Evolutionary conservation across 1,284 basidiomycete genomes (phyloP).

Genomic region (Gastroboletus turbinatus): DNA sequence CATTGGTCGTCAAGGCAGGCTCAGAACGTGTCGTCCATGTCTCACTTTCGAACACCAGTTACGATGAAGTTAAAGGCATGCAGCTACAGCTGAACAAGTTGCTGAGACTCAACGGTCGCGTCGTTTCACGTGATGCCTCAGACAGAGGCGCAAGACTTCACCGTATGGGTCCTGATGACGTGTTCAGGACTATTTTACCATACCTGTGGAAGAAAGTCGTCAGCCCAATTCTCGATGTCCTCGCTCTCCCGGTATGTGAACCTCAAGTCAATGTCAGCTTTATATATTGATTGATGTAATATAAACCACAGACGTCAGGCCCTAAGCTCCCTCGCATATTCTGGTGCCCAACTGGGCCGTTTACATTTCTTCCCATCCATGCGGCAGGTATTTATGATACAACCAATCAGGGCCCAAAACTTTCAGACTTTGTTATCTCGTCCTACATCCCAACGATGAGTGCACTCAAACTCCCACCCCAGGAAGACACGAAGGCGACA

Average conservation of each 20-base stretch:
- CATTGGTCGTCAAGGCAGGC: background rate
- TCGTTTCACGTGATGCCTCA: background rate
- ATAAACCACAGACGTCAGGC: background rate
- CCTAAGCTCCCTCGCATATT: slow-evolving; percentile 1
- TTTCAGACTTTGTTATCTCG: slow-evolving; percentile 14
- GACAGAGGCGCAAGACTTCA: background rate
- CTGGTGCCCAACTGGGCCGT: slow-evolving; percentile 13
- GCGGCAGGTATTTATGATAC: slow-evolving; percentile 8
- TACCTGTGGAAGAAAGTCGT: slow-evolving; percentile 7
- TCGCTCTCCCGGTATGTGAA: slow-evolving; percentile 6
- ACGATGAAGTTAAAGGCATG: background rate
- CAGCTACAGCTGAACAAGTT: background rate
- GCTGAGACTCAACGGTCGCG: background rate
- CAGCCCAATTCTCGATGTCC: slow-evolving; percentile 3
- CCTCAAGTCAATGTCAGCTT: too few relatives aligned
- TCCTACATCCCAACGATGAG: slow-evolving; percentile 14
- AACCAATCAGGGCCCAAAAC: background rate
- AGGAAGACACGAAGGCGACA: background rate
- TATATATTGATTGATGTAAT: background rate
- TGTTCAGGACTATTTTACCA: background rate
- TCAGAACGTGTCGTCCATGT: background rate
- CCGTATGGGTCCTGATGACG: background rate
- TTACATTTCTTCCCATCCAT: slow-evolving; percentile 14
- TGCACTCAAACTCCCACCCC: background rate
- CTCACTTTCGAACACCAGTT: background rate